These are phyloP conservation scores for Trypanosoma caninum DNA, from an alignment of 208 protist species.

Conservation along the genomic window DNA sequence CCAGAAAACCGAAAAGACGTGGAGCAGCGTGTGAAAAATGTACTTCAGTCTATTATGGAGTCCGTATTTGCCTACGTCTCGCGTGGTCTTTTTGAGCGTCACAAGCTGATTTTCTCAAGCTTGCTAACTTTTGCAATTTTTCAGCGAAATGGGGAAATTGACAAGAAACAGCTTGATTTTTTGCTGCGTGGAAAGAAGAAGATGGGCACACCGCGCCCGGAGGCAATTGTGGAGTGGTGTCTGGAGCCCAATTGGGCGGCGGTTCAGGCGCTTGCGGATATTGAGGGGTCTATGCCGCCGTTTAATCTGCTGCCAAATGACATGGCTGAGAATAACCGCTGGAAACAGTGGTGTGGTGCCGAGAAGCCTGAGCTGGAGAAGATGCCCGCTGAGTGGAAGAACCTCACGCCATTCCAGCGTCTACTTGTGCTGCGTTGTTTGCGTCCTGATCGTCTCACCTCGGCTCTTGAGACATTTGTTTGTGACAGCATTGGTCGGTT, in stretches of 20 bases:
- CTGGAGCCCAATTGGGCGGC: constrained; percentile 91
- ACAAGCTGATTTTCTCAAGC: constrained; percentile 98
- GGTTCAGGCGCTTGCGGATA: constrained; percentile 88
- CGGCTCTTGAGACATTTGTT: constrained; percentile 93
- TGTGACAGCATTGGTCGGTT: constrained; percentile 90
- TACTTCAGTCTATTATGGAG: constrained; percentile 94
- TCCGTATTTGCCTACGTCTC: constrained; percentile 94
- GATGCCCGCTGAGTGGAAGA: constrained; percentile 94
- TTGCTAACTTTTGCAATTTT: constrained; percentile 95
- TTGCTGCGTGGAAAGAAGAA: constrained; percentile 93
- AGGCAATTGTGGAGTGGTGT: constrained; percentile 91
- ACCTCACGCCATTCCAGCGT: constrained; percentile 94
- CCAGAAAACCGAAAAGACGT: constrained; percentile 93
- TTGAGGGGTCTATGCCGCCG: constrained; percentile 85
- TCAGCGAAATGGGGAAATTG: constrained; percentile 68
- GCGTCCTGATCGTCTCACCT: constrained; percentile 95
- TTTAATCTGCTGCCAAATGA: constrained; percentile 87
- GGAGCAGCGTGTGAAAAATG: constrained; percentile 85
- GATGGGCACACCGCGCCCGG: constrained; percentile 72
- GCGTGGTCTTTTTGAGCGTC: constrained; percentile 97
- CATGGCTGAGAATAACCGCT: constrained; percentile 92
- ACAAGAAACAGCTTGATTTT: constrained; percentile 92
- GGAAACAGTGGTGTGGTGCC: constrained; percentile 89
- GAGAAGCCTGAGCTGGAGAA: constrained; percentile 92
- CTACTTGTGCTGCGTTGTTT: constrained; percentile 96